Conservation (phyloP, 352 stramenopile species). For the Phytophthora melonis region DNA sequence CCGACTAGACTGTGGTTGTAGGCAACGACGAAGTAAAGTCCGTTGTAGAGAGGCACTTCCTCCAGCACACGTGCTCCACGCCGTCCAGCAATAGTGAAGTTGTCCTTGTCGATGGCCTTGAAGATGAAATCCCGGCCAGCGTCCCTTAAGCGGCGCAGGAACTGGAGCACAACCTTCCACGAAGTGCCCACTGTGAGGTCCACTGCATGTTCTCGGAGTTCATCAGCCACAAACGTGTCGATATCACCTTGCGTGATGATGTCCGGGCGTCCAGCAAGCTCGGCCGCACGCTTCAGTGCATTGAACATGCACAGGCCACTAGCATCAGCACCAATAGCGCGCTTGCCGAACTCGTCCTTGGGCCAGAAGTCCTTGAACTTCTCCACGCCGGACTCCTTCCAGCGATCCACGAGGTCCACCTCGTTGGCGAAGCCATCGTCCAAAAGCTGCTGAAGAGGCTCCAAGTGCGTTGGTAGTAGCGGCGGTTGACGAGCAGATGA, state of each 20-base stretch:
- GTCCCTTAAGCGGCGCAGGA: neutral
- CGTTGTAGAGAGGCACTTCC: neutral
- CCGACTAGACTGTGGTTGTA: neutral
- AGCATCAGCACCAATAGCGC: neutral
- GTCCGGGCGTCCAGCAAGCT: neutral
- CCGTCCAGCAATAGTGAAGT: neutral
- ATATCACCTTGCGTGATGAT: neutral
- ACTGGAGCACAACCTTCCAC: slow-evolving; percentile 1
- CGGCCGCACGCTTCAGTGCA: neutral
- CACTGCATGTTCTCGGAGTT: neutral
- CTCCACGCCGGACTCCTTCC: neutral
- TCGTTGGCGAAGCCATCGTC: slow-evolving; percentile 2
- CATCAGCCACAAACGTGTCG: neutral
- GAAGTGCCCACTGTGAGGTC: neutral
- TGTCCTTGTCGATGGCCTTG: neutral
- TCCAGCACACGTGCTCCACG: neutral
- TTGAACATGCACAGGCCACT: neutral
- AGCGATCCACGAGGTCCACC: slow-evolving; percentile 6
- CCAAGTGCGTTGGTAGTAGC: slow-evolving; percentile 1
- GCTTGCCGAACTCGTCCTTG: neutral
- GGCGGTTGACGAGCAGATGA: neutral
- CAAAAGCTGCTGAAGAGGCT: neutral
- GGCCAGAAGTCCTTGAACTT: slow-evolving; percentile 5
- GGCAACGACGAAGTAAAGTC: neutral
- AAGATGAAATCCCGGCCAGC: neutral